phyloP scores from a whole-genome alignment of 2,329 filamentous ascomycete species.

The Simplicillium sp. region DNA sequence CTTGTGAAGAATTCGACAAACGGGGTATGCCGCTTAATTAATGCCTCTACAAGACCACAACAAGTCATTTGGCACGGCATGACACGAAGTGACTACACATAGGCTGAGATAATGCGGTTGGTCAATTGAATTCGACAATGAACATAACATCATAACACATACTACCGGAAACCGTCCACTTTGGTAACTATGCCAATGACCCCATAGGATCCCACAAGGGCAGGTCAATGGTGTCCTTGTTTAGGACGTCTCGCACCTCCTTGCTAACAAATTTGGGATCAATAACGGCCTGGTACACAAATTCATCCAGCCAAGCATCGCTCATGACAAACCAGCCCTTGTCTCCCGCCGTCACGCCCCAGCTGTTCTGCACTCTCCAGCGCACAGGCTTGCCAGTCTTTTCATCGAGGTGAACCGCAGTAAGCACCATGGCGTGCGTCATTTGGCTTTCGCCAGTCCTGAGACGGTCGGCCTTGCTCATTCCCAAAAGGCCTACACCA shows the following conservation, averaged over 20 bases:
- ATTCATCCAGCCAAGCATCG: slow-evolving; percentile 71
- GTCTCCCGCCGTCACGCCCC: slow-evolving; percentile 60
- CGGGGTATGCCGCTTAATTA: no score
- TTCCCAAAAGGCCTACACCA: slow-evolving; percentile 60
- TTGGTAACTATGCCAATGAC: slow-evolving; percentile 46
- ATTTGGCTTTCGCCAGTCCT: slow-evolving; percentile 68
- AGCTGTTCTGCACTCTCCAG: slow-evolving; percentile 84
- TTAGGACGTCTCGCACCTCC: slow-evolving; percentile 60
- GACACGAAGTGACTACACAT: no score
- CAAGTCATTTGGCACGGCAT: no score
- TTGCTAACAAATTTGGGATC: slow-evolving; percentile 59
- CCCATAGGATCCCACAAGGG: slow-evolving; percentile 79
- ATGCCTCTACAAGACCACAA: no score
- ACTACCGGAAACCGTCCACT: not conserved
- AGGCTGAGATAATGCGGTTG: no score
- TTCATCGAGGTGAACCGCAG: slow-evolving; percentile 68
- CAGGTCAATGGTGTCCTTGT: slow-evolving; percentile 60
- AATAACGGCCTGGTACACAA: slow-evolving; percentile 79
- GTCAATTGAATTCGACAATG: no score
- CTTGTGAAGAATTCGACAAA: no score
- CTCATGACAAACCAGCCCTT: slow-evolving; percentile 88
- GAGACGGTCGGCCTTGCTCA: slow-evolving; percentile 69
- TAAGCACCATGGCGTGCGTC: slow-evolving; percentile 91
- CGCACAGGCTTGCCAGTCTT: slow-evolving; percentile 53
- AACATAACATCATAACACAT: no score